Conservation (phyloP, 2,329 filamentous ascomycete genomes). For the Beauveria medogensis region DNA sequence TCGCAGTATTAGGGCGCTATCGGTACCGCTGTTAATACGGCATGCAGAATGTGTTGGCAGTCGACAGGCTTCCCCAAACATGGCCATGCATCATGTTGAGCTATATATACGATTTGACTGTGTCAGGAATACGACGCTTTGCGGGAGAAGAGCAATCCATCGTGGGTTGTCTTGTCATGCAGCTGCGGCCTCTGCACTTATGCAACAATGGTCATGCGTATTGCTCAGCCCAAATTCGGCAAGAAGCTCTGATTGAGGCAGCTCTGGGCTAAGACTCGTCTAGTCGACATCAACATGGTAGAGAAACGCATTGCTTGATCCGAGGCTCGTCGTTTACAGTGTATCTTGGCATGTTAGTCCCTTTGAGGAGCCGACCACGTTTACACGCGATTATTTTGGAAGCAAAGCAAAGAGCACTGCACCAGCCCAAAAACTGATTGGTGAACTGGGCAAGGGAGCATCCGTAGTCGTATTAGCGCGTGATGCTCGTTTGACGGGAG, state of each 20-base stretch:
- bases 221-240: no score
- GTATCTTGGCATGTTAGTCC: no score
- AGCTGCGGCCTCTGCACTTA: not conserved
- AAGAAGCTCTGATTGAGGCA: no score
- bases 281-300: no score
- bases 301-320: no score
- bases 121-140: not conserved
- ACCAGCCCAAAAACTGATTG: not conserved
- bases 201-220: not conserved
- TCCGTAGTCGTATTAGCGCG: not conserved
- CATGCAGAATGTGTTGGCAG: not conserved
- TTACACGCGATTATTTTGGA: not conserved
- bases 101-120: not conserved
- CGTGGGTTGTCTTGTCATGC: not conserved
- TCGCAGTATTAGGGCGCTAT: not conserved
- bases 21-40: not conserved
- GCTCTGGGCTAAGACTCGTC: no score
- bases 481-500: not conserved
- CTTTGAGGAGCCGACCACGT: not conserved
- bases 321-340: no score
- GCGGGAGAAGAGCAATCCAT: not conserved
- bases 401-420: not conserved
- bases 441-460: not conserved
- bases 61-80: not conserved
- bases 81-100: not conserved